phyloP scores from a whole-genome alignment of 371 early-diverging fungal species.

The Mucor ambiguus region DNA sequence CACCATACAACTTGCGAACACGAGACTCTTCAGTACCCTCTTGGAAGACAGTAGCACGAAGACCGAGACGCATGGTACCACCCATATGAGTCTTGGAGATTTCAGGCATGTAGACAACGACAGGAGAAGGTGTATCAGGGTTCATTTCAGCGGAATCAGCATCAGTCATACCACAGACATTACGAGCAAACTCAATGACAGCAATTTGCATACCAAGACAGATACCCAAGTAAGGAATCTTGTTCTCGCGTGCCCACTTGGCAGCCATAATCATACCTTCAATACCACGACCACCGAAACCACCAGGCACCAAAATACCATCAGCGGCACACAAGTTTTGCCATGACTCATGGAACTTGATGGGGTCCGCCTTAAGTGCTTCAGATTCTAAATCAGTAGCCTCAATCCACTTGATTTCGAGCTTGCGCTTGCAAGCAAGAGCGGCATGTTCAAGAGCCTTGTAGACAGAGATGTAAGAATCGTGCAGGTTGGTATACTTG shows the following conservation, averaged over 20 bases:
- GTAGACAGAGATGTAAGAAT: slow-evolving; percentile 96
- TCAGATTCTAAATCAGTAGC: slow-evolving; percentile 88
- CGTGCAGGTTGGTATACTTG: slow-evolving; percentile 94
- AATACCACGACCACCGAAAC: slow-evolving; percentile 97
- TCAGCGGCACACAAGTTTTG: slow-evolving; percentile 82
- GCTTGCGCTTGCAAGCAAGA: slow-evolving; percentile 79
- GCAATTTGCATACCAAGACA: slow-evolving; percentile 99
- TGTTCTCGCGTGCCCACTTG: slow-evolving; percentile 97
- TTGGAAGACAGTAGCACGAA: slow-evolving; percentile 85
- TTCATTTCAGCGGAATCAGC: slow-evolving; percentile 91
- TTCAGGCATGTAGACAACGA: slow-evolving; percentile 98
- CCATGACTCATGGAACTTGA: slow-evolving; percentile 96
- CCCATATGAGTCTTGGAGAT: slow-evolving; percentile 92
- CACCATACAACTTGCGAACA: slow-evolving; percentile 75
- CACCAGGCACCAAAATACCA: slow-evolving; percentile 99
- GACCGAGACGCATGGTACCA: slow-evolving; percentile 96
- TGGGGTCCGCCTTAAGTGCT: slow-evolving; percentile 72
- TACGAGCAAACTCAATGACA: slow-evolving; percentile 98
- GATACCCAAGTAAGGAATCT: slow-evolving; percentile 97
- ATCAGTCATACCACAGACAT: slow-evolving; percentile 83
- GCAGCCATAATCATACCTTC: slow-evolving; percentile 97
- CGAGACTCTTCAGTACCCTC: slow-evolving; percentile 58
- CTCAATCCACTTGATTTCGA: slow-evolving; percentile 94
- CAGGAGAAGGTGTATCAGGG: slow-evolving; percentile 68
- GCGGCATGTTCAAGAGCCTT: slow-evolving; percentile 96